Evolutionary conservation across 148 eudicot species (phyloP), one percentile per base, ranked within the genome.

Genomic region (Silene uniflora): DNA sequence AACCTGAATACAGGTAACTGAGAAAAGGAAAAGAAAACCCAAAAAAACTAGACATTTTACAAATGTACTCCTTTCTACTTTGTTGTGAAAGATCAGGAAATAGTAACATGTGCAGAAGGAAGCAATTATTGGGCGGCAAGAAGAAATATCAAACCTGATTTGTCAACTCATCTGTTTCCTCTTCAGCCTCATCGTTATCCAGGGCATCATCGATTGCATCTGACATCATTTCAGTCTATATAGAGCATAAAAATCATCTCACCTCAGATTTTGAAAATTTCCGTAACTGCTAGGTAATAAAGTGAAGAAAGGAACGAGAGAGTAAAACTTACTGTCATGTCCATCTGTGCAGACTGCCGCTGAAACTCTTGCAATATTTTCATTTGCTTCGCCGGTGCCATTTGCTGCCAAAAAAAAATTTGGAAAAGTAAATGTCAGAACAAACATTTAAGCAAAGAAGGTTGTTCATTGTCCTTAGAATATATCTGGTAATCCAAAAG

Each of bases 141-240:
- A 27, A 12, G 5, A 69, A 62, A 25, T 76, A 77, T 64, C 14
- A 14, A 69, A 93, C 98, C 97, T 93, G 98, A 54, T 88, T 91
- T 55, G 97, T 93, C 67, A 93, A 81, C 63, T 93, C 98, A 24
- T 93, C 97, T 21, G 98, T 88, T 85, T 93, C 98, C 75, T 91
- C 98, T 87, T 93, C 98, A 76, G 98, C 98, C 73, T 93, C 98
- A 25, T 93, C 98, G 84, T 91, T 80, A 81, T 93, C 98, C 82
- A 93, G 77, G 72, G 81, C 91, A 83, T 90, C 95, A 73, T 93
- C 98, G 71, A 93, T 93, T 81, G 95, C 89, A 69, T 93, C 98
- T 73, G 97, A 90, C 94, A 93, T 93, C 97, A 93, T 93, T 86
- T 93, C 98, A 72, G 88, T 93, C 98, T 91, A 88, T 79, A 84